phyloP scores from a whole-genome alignment of 192 early-diverging fungal genomes.

The Coemansia reversa region DNA sequence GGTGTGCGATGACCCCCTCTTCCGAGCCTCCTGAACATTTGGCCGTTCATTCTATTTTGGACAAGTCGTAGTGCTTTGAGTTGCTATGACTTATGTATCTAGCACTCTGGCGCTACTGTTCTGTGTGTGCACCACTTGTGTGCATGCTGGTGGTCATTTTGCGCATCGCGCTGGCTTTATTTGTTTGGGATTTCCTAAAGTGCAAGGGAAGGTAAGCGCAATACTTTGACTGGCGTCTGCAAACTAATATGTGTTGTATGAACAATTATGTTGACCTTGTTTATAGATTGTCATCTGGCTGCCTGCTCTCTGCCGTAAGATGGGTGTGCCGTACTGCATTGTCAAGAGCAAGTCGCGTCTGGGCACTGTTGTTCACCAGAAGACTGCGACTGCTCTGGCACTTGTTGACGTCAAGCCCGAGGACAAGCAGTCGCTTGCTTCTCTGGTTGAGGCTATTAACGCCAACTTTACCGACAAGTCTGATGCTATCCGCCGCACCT shows the following conservation, averaged over 20 bases:
- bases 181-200: background rate
- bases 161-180: background rate
- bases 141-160: conserved; percentile 1
- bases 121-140: background rate
- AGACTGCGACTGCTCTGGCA: conserved; percentile 97
- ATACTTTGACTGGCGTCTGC: background rate
- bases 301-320: conserved; percentile 99
- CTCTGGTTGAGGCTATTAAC: conserved; percentile 89
- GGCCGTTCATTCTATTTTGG: background rate
- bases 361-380: conserved; percentile 99
- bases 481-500: conserved; percentile 84
- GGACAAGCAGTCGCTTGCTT: conserved; percentile 90
- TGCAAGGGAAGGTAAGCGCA: conserved; percentile 25
- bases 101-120: background rate
- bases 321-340: conserved; percentile 99
- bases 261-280: background rate
- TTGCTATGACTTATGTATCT: background rate
- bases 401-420: conserved; percentile 91
- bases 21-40: conserved; percentile 1
- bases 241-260: background rate
- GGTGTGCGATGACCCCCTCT: conserved; percentile 52
- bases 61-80: background rate
- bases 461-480: conserved; percentile 94
- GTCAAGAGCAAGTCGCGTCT: conserved; percentile 99
- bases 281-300: conserved; percentile 90